Base-by-base conservation (phyloP, 2,329 filamentous ascomycete genomes). In the Endothia cerciana region DNA sequence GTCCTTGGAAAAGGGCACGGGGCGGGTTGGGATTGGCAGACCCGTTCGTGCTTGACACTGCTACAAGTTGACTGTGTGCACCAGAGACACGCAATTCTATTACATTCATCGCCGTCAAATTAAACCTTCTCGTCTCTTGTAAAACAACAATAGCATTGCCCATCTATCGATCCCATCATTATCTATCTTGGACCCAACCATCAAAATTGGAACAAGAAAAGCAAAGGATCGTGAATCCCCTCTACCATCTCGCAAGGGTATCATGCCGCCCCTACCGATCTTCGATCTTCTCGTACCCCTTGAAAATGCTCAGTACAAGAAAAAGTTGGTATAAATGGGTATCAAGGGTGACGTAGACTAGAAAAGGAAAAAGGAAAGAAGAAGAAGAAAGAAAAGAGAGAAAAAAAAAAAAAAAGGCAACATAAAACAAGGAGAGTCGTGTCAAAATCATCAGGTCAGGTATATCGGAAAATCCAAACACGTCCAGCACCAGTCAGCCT, bases 321-420 rank as follows among this genome's bases (percentile, higher is more conserved):
- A 57, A 63, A 61, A 25, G 22, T 22, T 56, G 66, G 63, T 68
- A 62, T 63, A 66, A 65, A 38, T 63, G 66, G 66, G 66, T 68
- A 68, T 68, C 63, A 68, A 58, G 56, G 64, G 28, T 60, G 58
- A 58, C 30, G 55, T 28, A 41, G 55, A 41, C 55, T 58, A 58
- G 55, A 58, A 58, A 58, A 4, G 55, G 33, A 57, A 28, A 28
- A 36, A n/a, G n/a, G 36, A 56, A 51, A n/a, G n/a, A n/a, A n/a
- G n/a, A n/a, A n/a, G n/a, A 62, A 33, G 36, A 47, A 55, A 47
- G 47, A 47, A 30, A 17, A 59, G 49, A 22, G 28, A 41, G 38
- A 36, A 43, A 51, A 38, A 15, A 28, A 38, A 8, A 28, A 47
- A 60, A 47, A 17, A 7, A 10, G 10, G 33, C 6, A n/a, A 65